A percentile compares a stretch with the other conserved stretches of the same genome.
Conservation (phyloP, 106 monocot genomes). For the Dendrobium officinale region DNA sequence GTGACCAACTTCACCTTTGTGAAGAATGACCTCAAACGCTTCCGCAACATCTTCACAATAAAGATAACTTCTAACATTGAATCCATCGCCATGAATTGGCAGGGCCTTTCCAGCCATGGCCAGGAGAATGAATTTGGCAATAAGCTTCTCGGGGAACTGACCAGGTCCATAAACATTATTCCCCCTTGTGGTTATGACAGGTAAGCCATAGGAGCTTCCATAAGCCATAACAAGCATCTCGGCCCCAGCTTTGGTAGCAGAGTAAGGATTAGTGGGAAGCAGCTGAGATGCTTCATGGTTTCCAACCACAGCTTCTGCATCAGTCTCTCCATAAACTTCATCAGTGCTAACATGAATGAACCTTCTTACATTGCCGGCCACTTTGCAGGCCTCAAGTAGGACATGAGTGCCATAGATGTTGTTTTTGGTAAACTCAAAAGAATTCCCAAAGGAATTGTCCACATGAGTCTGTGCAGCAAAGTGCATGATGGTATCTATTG, state of each 20-base stretch:
- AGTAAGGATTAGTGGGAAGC: slow-evolving; percentile 32
- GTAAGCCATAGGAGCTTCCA: slow-evolving; percentile 28
- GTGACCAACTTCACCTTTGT: slow-evolving; percentile 30
- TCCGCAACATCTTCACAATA: slow-evolving; percentile 33
- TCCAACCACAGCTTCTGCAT: slow-evolving; percentile 78
- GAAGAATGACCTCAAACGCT: slow-evolving; percentile 36
- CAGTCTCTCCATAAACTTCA: slow-evolving; percentile 92
- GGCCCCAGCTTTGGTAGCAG: slow-evolving; percentile 32
- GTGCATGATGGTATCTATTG: slow-evolving; percentile 68
- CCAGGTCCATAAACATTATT: slow-evolving; percentile 30
- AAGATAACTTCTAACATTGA: slow-evolving; percentile 29
- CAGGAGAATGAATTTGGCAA: slow-evolving; percentile 28
- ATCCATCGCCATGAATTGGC: slow-evolving; percentile 30
- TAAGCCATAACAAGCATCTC: slow-evolving; percentile 40
- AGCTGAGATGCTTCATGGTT: slow-evolving; percentile 91
- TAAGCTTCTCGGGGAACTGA: slow-evolving; percentile 32
- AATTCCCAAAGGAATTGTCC: slow-evolving; percentile 91
- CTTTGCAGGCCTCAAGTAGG: slow-evolving; percentile 87
- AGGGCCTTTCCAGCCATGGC: slow-evolving; percentile 23
- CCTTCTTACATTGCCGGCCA: slow-evolving; percentile 58
- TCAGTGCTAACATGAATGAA: slow-evolving; percentile 98
- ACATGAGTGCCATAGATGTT: slow-evolving; percentile 96
- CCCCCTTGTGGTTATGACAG: slow-evolving; percentile 27
- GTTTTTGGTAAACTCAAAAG: slow-evolving; percentile 94
- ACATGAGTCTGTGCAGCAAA: slow-evolving; percentile 77